These are phyloP conservation scores for Cinchona pubescens DNA, from an alignment of 257 asterid genomes.

Conservation along the genomic window DNA sequence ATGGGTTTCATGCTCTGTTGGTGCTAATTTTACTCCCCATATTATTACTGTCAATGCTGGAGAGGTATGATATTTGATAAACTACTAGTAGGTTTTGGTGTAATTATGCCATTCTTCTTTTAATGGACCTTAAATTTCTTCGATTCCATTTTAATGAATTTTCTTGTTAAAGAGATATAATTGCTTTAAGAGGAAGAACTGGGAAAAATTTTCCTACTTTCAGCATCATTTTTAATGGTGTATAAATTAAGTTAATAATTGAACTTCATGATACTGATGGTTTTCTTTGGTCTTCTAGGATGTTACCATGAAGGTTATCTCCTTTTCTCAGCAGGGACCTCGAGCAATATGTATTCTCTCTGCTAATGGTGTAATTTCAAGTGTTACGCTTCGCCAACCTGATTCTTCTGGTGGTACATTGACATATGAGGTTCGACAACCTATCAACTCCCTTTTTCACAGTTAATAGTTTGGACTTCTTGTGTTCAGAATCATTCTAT, in stretches of 20 bases:
- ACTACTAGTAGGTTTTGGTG: not conserved
- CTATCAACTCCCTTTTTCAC: not conserved
- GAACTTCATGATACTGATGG: not conserved
- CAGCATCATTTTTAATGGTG: not conserved
- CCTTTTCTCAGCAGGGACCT: conserved; percentile 86
- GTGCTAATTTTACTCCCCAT: conserved; percentile 85
- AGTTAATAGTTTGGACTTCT: not conserved
- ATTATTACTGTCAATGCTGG: conserved; percentile 75
- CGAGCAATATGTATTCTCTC: conserved; percentile 81
- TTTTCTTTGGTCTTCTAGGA: conserved; percentile 44
- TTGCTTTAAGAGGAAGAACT: not conserved
- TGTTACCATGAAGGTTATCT: conserved; percentile 73
- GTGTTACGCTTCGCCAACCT: conserved; percentile 81
- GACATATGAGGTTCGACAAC: conserved; percentile 66
- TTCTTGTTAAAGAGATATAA: not conserved
- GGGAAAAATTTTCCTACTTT: not conserved
- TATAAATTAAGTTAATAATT: not conserved
- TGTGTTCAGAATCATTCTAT: not conserved
- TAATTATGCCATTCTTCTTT: not conserved
- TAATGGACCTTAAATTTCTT: not conserved
- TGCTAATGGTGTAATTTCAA: conserved; percentile 74
- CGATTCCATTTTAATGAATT: not conserved
- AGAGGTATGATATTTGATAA: conserved; percentile 47
- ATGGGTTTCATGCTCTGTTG: conserved; percentile 75
- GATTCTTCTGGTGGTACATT: conserved; percentile 85